These are phyloP conservation scores for Pythium dissimile DNA, from an alignment of 352 stramenopile genomes.

Conservation along the genomic window DNA sequence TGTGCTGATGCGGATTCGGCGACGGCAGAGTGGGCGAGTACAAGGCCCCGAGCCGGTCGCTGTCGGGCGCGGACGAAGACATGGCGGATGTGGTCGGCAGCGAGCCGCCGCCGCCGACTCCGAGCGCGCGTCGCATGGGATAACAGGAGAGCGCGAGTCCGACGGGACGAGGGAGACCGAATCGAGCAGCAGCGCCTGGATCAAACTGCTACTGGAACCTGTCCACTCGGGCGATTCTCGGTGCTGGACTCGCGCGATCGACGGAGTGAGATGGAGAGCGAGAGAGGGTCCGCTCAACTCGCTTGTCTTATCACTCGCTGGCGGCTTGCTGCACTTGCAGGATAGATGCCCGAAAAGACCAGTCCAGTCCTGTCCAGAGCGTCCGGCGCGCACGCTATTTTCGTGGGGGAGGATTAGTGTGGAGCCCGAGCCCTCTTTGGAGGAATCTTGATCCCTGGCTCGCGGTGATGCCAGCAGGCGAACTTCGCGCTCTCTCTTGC, in stretches of 20 bases:
- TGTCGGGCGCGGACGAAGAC: slow-evolving; percentile 9
- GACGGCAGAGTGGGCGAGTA: neutral
- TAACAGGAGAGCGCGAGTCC: neutral
- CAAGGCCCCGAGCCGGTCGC: neutral
- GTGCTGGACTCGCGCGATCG: neutral
- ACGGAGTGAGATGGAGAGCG: neutral
- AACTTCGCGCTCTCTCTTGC: slow-evolving; percentile 7
- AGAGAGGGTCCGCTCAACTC: neutral
- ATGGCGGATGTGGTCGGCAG: slow-evolving; percentile 8
- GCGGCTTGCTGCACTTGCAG: too few relatives aligned
- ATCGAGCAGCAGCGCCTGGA: too few relatives aligned
- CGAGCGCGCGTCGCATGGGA: slow-evolving; percentile 12
- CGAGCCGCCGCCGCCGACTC: slow-evolving; percentile 3
- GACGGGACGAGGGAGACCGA: too few relatives aligned
- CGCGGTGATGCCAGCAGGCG: slow-evolving; percentile 11
- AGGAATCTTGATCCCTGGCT: slow-evolving; percentile 1
- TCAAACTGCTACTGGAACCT: too few relatives aligned
- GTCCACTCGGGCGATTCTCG: too few relatives aligned
- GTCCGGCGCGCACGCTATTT: slow-evolving; percentile 5
- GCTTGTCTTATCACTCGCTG: neutral
- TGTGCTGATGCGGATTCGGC: neutral
- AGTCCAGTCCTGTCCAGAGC: too few relatives aligned
- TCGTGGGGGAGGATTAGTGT: neutral
- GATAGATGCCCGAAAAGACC: too few relatives aligned
- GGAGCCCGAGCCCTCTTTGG: slow-evolving; percentile 7